Conservation (phyloP, 768 basidiomycete genomes). For the Mycena filopes region DNA sequence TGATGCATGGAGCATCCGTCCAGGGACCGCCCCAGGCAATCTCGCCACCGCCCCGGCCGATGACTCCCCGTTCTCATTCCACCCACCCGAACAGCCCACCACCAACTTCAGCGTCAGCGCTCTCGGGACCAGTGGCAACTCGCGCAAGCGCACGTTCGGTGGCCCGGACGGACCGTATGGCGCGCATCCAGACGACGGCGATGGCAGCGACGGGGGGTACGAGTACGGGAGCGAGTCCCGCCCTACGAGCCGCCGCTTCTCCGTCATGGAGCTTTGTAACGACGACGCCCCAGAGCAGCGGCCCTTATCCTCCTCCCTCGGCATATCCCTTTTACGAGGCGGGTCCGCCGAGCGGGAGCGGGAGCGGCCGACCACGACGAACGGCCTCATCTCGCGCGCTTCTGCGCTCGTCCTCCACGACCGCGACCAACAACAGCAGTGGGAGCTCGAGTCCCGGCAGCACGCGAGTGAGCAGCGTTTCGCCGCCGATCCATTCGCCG, state of each 20-base stretch:
- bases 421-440: conserved; percentile 39
- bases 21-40: conserved; percentile 77
- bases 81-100: conserved; percentile 39
- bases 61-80: conserved; percentile 68
- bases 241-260: conserved; percentile 82
- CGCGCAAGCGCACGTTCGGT: conserved; percentile 63
- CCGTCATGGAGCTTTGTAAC: conserved; percentile 92
- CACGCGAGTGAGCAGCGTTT: conserved; percentile 27
- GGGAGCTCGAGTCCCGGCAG: conserved; percentile 33
- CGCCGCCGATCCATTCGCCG: conserved; percentile 28
- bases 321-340: conserved; percentile 45
- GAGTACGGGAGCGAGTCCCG: conserved; percentile 80
- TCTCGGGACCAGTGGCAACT: conserved; percentile 39
- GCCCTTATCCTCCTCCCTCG: conserved; percentile 57
- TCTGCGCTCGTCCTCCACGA: conserved; percentile 60
- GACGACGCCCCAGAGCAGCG: conserved; percentile 56
- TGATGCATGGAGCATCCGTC: conserved; percentile 53
- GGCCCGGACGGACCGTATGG: conserved; percentile 55
- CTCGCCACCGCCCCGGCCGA: conserved; percentile 64
- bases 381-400: conserved; percentile 58
- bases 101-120: conserved; percentile 1
- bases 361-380: conserved; percentile 55
- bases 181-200: conserved; percentile 37
- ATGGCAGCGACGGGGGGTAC: conserved; percentile 54
- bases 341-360: conserved; percentile 47